Percentiles rank a stretch among this genome's conserved stretches.
Conservation (phyloP, 495 filamentous ascomycete species). For the Jackrogersella multiformis region DNA sequence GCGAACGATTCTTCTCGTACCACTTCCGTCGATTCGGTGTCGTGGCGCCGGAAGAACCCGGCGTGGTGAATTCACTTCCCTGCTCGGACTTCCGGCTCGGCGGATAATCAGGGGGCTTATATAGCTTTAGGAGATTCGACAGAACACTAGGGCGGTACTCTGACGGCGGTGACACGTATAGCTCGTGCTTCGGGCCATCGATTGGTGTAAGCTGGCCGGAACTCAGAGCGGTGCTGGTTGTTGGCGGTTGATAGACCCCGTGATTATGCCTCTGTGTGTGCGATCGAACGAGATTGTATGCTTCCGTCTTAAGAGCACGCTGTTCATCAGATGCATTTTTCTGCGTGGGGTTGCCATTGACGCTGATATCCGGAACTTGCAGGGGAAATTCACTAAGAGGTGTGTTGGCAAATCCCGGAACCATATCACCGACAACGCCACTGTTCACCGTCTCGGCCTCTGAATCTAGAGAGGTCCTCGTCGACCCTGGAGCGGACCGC, state of each 20-base stretch:
- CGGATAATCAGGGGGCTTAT: conserved; percentile 55
- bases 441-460: conserved; percentile 36
- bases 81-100: conserved; percentile 39
- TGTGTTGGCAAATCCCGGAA: conserved; percentile 35
- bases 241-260: conserved; percentile 25
- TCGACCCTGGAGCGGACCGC: conserved; percentile 50
- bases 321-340: conserved; percentile 36
- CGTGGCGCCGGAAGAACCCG: conserved; percentile 59
- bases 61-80: conserved; percentile 43
- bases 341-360: conserved; percentile 26
- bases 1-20: conserved; percentile 68
- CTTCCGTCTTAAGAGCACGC: conserved; percentile 49
- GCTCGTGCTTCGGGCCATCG: conserved; percentile 65
- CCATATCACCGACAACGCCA: conserved; percentile 12
- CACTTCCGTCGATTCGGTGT: conserved; percentile 65
- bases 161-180: conserved; percentile 74
- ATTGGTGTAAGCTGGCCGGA: conserved; percentile 70
- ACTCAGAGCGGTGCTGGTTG: conserved; percentile 48
- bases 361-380: conserved; percentile 35
- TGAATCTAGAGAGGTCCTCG: conserved; percentile 51
- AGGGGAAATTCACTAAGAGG: conserved; percentile 28
- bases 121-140: conserved; percentile 79
- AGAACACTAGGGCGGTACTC: conserved; percentile 82
- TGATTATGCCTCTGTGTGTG: conserved; percentile 52
- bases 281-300: conserved; percentile 61